phyloP scores from a whole-genome alignment of 2,329 filamentous ascomycete genomes.

The Sclerotinia sclerotiorum region DNA sequence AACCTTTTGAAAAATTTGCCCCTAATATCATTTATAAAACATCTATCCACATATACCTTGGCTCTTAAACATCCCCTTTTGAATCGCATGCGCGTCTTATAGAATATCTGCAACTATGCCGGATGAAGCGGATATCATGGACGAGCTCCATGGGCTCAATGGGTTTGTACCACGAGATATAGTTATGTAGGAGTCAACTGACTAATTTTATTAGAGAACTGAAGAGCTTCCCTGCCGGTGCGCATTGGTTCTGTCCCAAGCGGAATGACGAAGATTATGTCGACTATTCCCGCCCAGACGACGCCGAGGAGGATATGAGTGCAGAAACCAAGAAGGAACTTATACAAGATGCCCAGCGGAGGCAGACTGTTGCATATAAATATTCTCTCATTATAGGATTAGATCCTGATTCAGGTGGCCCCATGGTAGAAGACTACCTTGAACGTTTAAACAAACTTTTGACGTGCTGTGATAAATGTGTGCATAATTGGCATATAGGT shows the following conservation, averaged over 20 bases:
- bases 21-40: background rate
- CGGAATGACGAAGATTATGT: constrained; percentile 60
- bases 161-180: constrained; percentile 29
- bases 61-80: background rate
- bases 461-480: constrained; percentile 66
- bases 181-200: constrained; percentile 8
- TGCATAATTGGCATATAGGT: constrained; percentile 70
- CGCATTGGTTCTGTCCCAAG: constrained; percentile 69
- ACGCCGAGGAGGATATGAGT: constrained; percentile 50
- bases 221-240: constrained; percentile 41
- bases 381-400: constrained; percentile 70
- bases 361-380: constrained; percentile 63
- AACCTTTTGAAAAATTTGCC: background rate
- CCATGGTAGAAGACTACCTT: constrained; percentile 60
- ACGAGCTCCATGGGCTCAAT: constrained; percentile 38
- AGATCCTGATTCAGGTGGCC: constrained; percentile 56
- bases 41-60: background rate
- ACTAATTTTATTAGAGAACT: constrained; percentile 34
- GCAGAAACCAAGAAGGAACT: constrained; percentile 52
- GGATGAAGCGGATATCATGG: constrained; percentile 39
- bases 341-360: constrained; percentile 54
- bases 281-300: constrained; percentile 59
- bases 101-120: constrained; percentile 27
- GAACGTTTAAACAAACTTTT: constrained; percentile 58
- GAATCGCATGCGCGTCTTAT: constrained; percentile 25